phyloP scores from a whole-genome alignment of 305 asterid species.

The Rubia balearica region DNA sequence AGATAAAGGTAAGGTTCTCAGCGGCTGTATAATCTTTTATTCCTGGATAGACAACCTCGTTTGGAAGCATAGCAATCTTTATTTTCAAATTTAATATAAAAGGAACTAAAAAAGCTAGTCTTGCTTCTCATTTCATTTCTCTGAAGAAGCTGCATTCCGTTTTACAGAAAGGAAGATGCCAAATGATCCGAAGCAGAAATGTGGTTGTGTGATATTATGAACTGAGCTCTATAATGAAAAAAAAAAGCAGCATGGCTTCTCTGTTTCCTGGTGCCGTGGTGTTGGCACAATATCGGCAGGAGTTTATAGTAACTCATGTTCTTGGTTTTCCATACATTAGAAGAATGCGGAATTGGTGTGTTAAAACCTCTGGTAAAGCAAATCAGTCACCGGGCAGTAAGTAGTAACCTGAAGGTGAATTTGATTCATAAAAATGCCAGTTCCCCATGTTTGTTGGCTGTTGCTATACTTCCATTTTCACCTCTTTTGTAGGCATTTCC shows the following conservation, averaged over 20 bases:
- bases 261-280: slow-evolving; percentile 17
- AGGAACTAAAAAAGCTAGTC: neutral
- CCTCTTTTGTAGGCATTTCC: neutral
- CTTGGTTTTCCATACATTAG: slow-evolving; percentile 9
- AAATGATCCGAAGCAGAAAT: slow-evolving; percentile 40
- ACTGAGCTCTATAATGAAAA: slow-evolving; percentile 20
- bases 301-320: neutral
- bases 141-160: neutral
- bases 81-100: neutral
- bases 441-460: slow-evolving; percentile 13
- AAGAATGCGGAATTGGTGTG: slow-evolving; percentile 10
- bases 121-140: neutral
- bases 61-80: neutral
- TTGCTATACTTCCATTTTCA: slow-evolving; percentile 16
- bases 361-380: neutral
- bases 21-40: neutral
- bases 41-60: neutral
- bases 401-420: neutral
- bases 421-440: neutral
- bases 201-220: slow-evolving; percentile 66
- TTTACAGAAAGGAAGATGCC: slow-evolving; percentile 46
- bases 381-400: neutral
- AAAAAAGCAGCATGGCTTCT: slow-evolving; percentile 12
- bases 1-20: slow-evolving; percentile 41
- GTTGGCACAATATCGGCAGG: neutral